Evolutionary conservation across 78 protist genomes (phyloP).

Genomic region (Neovahlkampfia damariscottae): DNA sequence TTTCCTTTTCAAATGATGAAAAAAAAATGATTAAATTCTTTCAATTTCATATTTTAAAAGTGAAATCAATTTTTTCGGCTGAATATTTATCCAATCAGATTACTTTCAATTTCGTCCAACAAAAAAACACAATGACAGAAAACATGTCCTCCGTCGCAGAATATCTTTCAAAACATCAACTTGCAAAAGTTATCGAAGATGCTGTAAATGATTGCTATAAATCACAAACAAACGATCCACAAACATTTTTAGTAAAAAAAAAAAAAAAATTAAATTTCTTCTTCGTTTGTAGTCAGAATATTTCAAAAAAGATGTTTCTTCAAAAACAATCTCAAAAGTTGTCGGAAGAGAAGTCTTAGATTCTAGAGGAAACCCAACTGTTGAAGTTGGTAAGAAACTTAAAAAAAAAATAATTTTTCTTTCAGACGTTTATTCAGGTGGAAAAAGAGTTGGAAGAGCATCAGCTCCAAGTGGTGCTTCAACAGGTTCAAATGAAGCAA

Average conservation of each 20-base stretch:
- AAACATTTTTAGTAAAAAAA: not conserved
- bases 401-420: constrained; percentile 14
- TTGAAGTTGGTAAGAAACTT: constrained; percentile 73
- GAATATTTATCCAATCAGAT: too few species aligned
- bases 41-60: too few species aligned
- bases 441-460: constrained; percentile 55
- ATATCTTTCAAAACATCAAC: not conserved
- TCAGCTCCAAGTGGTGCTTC: constrained; percentile 99
- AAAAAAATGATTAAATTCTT: too few species aligned
- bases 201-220: constrained; percentile 8
- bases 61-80: too few species aligned
- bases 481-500: constrained; percentile 97
- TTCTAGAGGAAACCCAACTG: constrained; percentile 93
- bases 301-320: not conserved
- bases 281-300: not conserved
- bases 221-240: not conserved
- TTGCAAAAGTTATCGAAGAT: not conserved
- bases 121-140: not conserved
- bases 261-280: not conserved
- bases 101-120: too few species aligned
- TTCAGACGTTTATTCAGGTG: not conserved
- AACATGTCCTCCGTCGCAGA: not conserved
- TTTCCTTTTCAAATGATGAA: too few species aligned
- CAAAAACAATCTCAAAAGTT: constrained; percentile 16
- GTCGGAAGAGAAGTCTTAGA: constrained; percentile 83